Base-by-base conservation (phyloP, 495 filamentous ascomycete genomes). In the Mytilinidion resinicola region DNA sequence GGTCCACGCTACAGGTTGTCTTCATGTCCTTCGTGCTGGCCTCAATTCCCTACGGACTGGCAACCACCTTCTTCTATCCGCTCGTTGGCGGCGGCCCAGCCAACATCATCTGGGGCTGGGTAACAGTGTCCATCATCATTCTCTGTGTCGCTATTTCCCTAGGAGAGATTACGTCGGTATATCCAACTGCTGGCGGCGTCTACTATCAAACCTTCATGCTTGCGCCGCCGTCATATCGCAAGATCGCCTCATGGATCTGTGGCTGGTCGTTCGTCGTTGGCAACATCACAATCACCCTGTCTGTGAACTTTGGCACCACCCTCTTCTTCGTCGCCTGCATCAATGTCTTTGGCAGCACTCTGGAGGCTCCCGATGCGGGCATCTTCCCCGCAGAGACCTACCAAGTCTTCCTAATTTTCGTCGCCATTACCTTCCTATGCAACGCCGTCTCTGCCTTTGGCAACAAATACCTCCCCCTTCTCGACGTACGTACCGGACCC, bases 231-330 rank as follows among this genome's bases (percentile, higher is more conserved):
- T 53, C 53, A 5, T 65, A 62, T 60, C 59, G 60, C 12, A 54
- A 41, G 19, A 67, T 82, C 8, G 67, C 82, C 3, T 83, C 82
- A 11, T 87, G 85, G 73, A 79, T 85, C 54, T 85, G 78, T 59
- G 84, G 81, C 52, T 87, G 85, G 85, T 69, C 82, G 19, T 87
- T 82, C 66, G 75, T 85, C 8, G 79, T 87, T 20, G 85, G 84
- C 25, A 86, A 87, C 64, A 84, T 85, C 70, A 87, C 83, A 33
- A 86, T 87, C 53, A 88, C 83, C 0, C 73, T 87, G 41, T 79
- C 83, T 7, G 83, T 86, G 34, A 84, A 87, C 61, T 88, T 88
- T 57, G 85, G 82, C 68, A 82, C 80, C 46, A 75, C 79, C 3
- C 65, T 79, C 39, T 82, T 82, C 56, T 69, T 80, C 33, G 70